Evolutionary conservation across 169 alveolate genomes (phyloP), one percentile per base, ranked within the genome.

Genomic region (Plasmodium gonderi): DNA sequence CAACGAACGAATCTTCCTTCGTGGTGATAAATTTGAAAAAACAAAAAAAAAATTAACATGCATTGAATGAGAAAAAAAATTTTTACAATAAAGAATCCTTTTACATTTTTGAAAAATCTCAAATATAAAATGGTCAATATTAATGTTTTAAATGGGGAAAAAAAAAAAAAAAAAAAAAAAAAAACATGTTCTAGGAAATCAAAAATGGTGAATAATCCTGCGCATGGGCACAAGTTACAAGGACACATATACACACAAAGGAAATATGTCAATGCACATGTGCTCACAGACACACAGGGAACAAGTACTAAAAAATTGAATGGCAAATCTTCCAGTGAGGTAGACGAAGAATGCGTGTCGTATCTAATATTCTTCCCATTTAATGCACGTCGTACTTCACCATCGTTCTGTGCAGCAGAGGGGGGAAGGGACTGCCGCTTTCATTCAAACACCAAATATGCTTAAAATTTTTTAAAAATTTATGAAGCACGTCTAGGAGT

Each of bases 401-500:
- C 33, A 85, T 31, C 5, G 33, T 75, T 11, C 45, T 54, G 23
- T 85, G 80, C 23, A 85, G 36, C 31, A 85, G n/a, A 3, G 78
- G 31, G 20, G 87, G 87, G 64, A 85, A 75, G 20, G 60, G 1
- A 12, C 26, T 33, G 17, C 26, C 38, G 14, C 5, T n/a, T 23
- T n/a, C 17, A 45, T 65, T 54, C 29, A 85, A 74, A 45, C 79
- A 74, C 92, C 92, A 85, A 51, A 75, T 33, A 29, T 54, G 45
- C 49, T 85, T 85, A 20, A 85, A 85, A 49, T 31, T 74, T 44
- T 49, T 85, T 31, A 85, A 44, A 72, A 85, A 85, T 67, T 33
- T 85, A 31, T 85, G 92, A 17, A 85, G 60, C 17, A 85, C 79
- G 45, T 85, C 92, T 40, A 85, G 77, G 5, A 47, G 79, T 65